Evolutionary conservation across 371 early-diverging fungal species (phyloP).

Genomic region (Phascolomyces articulosus): DNA sequence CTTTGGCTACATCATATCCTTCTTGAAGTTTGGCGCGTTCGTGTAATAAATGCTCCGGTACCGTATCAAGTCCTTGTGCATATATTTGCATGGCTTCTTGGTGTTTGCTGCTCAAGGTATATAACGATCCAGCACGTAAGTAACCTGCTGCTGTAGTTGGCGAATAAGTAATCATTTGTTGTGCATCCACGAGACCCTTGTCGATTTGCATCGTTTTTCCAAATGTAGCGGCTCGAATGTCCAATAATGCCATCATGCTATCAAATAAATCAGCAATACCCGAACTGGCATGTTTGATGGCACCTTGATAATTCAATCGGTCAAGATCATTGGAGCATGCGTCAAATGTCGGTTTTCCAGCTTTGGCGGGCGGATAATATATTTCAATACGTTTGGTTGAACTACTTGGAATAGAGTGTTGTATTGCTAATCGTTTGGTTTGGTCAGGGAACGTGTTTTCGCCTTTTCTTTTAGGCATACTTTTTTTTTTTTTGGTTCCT

Average conservation of each 20-base stretch:
- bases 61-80: neutral
- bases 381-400: neutral
- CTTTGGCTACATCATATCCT: neutral
- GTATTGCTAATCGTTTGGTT: neutral
- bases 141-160: constrained; percentile 8
- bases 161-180: constrained; percentile 4
- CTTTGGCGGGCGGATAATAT: neutral
- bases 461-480: neutral
- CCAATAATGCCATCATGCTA: neutral
- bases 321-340: neutral
- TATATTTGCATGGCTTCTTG: constrained; percentile 6
- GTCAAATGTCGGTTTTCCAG: neutral
- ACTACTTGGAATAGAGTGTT: neutral
- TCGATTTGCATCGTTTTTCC: neutral
- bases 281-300: neutral
- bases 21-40: neutral
- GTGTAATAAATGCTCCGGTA: neutral
- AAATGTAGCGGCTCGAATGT: constrained; percentile 4
- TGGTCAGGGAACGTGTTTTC: neutral
- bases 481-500: too few relatives aligned
- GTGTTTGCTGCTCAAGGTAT: constrained; percentile 1
- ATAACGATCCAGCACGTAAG: constrained; percentile 5
- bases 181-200: constrained; percentile 6
- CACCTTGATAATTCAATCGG: neutral
- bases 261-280: neutral